Conservation (phyloP, 805 yeast genomes). For the Saccharomyces eubayanus region DNA sequence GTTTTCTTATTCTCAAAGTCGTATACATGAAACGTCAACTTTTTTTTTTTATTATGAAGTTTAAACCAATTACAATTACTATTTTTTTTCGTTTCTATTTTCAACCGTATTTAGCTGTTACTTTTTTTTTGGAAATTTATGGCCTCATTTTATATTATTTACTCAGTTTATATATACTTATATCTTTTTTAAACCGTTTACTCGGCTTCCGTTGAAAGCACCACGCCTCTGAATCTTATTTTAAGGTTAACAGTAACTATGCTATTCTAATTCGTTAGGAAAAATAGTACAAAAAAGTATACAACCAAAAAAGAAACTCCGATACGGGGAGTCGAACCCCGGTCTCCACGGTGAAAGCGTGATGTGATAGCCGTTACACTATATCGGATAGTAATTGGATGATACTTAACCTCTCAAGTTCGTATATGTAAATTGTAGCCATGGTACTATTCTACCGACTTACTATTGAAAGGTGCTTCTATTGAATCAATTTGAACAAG, state of each 20-base stretch:
- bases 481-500: too few species aligned
- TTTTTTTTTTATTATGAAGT: background rate
- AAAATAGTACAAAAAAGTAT: background rate
- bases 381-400: conserved; percentile 16
- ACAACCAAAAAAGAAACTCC: conserved; percentile 6
- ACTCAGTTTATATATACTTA: background rate
- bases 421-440: background rate
- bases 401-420: too few species aligned
- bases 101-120: background rate
- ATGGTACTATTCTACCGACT: too few species aligned
- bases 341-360: conserved; percentile 19
- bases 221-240: too few species aligned
- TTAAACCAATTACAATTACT: background rate
- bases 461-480: too few species aligned
- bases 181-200: background rate
- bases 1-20: background rate
- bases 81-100: background rate
- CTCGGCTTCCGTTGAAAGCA: background rate
- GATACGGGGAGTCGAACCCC: conserved; percentile 19
- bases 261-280: background rate
- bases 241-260: background rate
- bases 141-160: background rate
- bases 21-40: background rate
- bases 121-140: background rate
- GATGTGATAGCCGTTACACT: conserved; percentile 22